Evolutionary conservation across 1,284 basidiomycete species (phyloP).

Genomic region (Cryptococcus jaspeensis): DNA sequence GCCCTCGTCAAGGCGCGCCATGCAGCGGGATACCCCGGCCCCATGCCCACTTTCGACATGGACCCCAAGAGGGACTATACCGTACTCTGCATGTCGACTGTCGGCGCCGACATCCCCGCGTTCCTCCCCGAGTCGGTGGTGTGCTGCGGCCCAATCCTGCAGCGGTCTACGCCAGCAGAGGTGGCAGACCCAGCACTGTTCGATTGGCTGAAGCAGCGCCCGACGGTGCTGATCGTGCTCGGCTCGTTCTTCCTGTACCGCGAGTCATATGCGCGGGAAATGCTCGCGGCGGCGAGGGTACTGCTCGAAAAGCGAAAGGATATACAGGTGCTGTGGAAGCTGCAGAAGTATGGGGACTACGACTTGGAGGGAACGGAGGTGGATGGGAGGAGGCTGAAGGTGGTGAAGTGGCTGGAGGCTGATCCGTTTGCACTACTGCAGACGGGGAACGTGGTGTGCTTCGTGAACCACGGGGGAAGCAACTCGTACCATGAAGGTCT

Average conservation of each 20-base stretch:
- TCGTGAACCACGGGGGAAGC: slow-evolving; percentile 31
- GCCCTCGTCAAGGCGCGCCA: slow-evolving; percentile 17
- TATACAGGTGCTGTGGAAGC: slow-evolving; percentile 24
- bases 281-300: slow-evolving; percentile 9
- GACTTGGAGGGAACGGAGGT: slow-evolving; percentile 1
- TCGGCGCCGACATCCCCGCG: slow-evolving; percentile 17
- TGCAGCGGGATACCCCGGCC: slow-evolving; percentile 16
- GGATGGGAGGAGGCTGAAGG: slow-evolving; percentile 14
- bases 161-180: slow-evolving; percentile 3
- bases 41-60: slow-evolving; percentile 10
- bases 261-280: slow-evolving; percentile 6
- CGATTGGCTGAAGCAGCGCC: slow-evolving; percentile 7
- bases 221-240: slow-evolving; percentile 20
- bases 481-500: slow-evolving; percentile 35
- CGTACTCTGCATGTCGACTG: slow-evolving; percentile 21
- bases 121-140: slow-evolving; percentile 12
- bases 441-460: slow-evolving; percentile 22
- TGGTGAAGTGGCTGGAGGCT: slow-evolving; percentile 22
- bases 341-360: slow-evolving; percentile 7
- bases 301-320: slow-evolving; percentile 19
- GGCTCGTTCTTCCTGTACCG: slow-evolving; percentile 16
- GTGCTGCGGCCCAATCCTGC: slow-evolving; percentile 26
- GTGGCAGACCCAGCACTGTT: slow-evolving; percentile 17
- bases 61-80: too few species aligned
- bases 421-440: slow-evolving; percentile 21